Conservation (phyloP, 2,329 filamentous ascomycete genomes). For the Macrophomina pseudophaseolina region DNA sequence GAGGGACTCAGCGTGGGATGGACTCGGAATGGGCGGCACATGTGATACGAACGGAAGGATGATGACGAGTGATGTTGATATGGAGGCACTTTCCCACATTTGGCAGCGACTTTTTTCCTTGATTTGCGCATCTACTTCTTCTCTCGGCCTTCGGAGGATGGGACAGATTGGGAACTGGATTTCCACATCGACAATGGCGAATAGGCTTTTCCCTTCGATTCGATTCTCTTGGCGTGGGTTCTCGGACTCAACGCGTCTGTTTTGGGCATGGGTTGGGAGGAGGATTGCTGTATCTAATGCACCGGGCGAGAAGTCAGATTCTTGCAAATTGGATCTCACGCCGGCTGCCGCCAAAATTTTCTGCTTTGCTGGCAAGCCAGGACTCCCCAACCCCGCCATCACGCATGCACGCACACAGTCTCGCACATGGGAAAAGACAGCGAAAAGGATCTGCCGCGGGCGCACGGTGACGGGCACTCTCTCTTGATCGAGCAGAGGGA, state of each 20-base stretch:
- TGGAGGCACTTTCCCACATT: constrained; percentile 22
- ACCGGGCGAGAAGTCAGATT: constrained; percentile 6
- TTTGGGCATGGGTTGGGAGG: constrained; percentile 17
- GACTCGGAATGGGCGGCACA: constrained; percentile 22
- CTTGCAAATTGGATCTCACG: constrained; percentile 25
- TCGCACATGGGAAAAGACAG: constrained; percentile 19
- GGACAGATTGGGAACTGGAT: constrained; percentile 22
- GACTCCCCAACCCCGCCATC: constrained; percentile 12
- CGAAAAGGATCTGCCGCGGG: constrained; percentile 20
- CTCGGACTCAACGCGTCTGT: background rate
- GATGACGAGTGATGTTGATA: constrained; percentile 28
- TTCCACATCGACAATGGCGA: constrained; percentile 10
- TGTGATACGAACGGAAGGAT: constrained; percentile 27
- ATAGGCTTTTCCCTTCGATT: constrained; percentile 17
- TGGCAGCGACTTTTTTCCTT: constrained; percentile 43
- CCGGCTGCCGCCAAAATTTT: constrained; percentile 16
- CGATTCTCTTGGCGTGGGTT: constrained; percentile 15
- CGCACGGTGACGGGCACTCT: constrained; percentile 23
- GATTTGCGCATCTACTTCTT: constrained; percentile 39
- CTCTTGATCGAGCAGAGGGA: constrained; percentile 1
- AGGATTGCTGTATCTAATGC: constrained; percentile 20
- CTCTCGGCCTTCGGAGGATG: constrained; percentile 28
- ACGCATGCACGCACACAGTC: constrained; percentile 1
- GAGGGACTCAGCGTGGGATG: constrained; percentile 14
- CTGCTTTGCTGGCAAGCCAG: constrained; percentile 22